Percentiles rank a stretch among this genome's conserved stretches.
Evolutionary conservation across 2,329 filamentous ascomycete genomes (phyloP).

Genomic region (Xylaria arbuscula): DNA sequence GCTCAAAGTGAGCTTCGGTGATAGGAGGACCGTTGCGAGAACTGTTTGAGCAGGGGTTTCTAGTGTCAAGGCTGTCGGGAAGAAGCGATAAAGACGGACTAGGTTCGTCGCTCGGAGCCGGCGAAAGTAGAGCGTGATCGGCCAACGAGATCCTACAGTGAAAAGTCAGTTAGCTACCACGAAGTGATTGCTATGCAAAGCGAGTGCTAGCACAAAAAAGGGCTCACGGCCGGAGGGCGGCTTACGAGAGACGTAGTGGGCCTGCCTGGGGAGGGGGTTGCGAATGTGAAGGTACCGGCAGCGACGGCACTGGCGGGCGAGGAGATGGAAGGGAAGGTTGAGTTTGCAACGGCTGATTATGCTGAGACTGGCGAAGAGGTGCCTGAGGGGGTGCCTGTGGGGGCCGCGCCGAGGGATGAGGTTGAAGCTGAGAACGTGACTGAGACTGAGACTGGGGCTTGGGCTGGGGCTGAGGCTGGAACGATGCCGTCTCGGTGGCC

Average conservation of each 20-base stretch:
- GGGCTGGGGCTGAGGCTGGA: slow-evolving; percentile 22
- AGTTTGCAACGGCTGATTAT: slow-evolving; percentile 16
- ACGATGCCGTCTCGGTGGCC: slow-evolving; percentile 22
- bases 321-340: slow-evolving; percentile 8
- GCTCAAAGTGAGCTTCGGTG: slow-evolving; percentile 47
- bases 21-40: slow-evolving; percentile 40
- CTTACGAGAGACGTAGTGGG: slow-evolving; percentile 44
- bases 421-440: slow-evolving; percentile 13
- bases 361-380: slow-evolving; percentile 15
- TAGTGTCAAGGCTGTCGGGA: slow-evolving; percentile 51
- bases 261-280: slow-evolving; percentile 25
- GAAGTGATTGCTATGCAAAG: slow-evolving; percentile 14
- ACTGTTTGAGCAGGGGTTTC: slow-evolving; percentile 48
- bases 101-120: slow-evolving; percentile 70
- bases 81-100: slow-evolving; percentile 57
- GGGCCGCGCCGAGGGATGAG: slow-evolving; percentile 9
- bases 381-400: slow-evolving; percentile 14
- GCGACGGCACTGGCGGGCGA: slow-evolving; percentile 2
- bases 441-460: slow-evolving; percentile 15
- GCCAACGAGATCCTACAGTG: slow-evolving; percentile 37
- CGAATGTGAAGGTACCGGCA: slow-evolving; percentile 10
- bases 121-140: slow-evolving; percentile 66
- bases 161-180: slow-evolving; percentile 28
- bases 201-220: background rate
- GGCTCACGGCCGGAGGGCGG: slow-evolving; percentile 12